A percentile compares a stretch with the other conserved stretches of the same genome.
phyloP scores from a whole-genome alignment of 139 green algal species.

The Zygnema cylindricum region DNA sequence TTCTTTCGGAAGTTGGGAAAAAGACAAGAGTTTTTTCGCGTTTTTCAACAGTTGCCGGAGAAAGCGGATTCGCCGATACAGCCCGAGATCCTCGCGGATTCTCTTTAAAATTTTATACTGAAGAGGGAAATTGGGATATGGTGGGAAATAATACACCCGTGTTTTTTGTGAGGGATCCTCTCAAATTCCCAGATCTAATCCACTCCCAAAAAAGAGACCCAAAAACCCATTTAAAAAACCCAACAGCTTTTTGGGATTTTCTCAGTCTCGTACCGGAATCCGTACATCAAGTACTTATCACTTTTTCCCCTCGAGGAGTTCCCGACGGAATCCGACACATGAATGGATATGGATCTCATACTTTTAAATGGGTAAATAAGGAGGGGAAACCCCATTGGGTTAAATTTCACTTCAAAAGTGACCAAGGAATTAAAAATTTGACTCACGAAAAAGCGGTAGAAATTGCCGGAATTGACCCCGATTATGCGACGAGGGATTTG shows the following conservation, averaged over 20 bases:
- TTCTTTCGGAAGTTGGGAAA: conserved; percentile 24
- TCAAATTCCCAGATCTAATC: conserved; percentile 60
- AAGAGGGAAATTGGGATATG: conserved; percentile 62
- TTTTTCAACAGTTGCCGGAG: conserved; percentile 48
- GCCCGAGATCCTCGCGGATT: conserved; percentile 52
- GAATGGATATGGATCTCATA: conserved; percentile 51
- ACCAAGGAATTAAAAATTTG: conserved; percentile 49
- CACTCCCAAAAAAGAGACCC: conserved; percentile 54
- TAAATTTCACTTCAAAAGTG: conserved; percentile 58
- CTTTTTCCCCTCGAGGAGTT: conserved; percentile 32
- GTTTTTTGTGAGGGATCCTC: conserved; percentile 54
- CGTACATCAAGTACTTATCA: conserved; percentile 45
- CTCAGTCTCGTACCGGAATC: conserved; percentile 39
- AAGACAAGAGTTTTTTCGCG: conserved; percentile 31
- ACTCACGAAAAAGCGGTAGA: conserved; percentile 38
- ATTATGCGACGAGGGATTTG: conserved; percentile 33
- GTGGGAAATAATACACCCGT: conserved; percentile 60
- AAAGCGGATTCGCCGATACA: conserved; percentile 37
- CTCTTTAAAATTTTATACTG: conserved; percentile 61
- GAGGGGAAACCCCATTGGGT: conserved; percentile 32
- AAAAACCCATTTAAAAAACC: conserved; percentile 32
- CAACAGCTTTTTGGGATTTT: conserved; percentile 45
- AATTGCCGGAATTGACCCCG: conserved; percentile 18
- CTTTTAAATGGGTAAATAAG: conserved; percentile 55
- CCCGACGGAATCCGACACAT: conserved; percentile 51